These are phyloP conservation scores for Alternaria sp. DNA, from an alignment of 2,329 filamentous ascomycete species.

Conservation along the genomic window DNA sequence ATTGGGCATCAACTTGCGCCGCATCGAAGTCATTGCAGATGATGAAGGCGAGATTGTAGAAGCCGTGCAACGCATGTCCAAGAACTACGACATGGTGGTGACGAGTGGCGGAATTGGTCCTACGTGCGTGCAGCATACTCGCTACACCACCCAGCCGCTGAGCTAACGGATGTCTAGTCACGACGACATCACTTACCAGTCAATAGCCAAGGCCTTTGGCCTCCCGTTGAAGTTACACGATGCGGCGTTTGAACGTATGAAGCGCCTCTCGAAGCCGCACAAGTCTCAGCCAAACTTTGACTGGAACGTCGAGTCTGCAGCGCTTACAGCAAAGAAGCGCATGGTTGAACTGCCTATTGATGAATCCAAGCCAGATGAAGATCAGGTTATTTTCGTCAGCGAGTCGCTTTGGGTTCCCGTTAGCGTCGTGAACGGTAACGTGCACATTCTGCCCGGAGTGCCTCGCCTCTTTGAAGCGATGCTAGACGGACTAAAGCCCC, in stretches of 20 bases:
- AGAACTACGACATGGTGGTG: slow-evolving; percentile 91
- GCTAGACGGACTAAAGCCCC: slow-evolving; percentile 77
- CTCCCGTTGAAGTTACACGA: slow-evolving; percentile 81
- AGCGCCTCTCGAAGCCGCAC: slow-evolving; percentile 76
- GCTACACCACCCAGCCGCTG: slow-evolving; percentile 26
- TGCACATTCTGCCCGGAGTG: slow-evolving; percentile 92
- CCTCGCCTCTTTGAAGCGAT: slow-evolving; percentile 84
- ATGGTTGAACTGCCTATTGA: slow-evolving; percentile 92
- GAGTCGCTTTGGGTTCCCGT: slow-evolving; percentile 93
- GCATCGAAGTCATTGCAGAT: slow-evolving; percentile 92
- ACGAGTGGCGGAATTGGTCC: slow-evolving; percentile 96
- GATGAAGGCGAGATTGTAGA: slow-evolving; percentile 92
- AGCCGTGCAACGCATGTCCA: slow-evolving; percentile 85
- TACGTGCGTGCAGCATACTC: slow-evolving; percentile 69
- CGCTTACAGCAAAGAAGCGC: slow-evolving; percentile 80
- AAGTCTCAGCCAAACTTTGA: slow-evolving; percentile 78
- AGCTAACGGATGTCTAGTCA: slow-evolving; percentile 65
- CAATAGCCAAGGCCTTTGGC: slow-evolving; percentile 88
- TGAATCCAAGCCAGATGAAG: slow-evolving; percentile 67
- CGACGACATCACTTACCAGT: slow-evolving; percentile 97
- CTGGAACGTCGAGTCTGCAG: slow-evolving; percentile 84
- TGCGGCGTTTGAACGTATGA: slow-evolving; percentile 83
- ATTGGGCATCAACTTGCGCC: slow-evolving; percentile 75
- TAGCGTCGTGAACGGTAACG: slow-evolving; percentile 86
- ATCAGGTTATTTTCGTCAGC: slow-evolving; percentile 80